Conservation (phyloP, 441 rosid genomes). For the Gossypium davidsonii region DNA sequence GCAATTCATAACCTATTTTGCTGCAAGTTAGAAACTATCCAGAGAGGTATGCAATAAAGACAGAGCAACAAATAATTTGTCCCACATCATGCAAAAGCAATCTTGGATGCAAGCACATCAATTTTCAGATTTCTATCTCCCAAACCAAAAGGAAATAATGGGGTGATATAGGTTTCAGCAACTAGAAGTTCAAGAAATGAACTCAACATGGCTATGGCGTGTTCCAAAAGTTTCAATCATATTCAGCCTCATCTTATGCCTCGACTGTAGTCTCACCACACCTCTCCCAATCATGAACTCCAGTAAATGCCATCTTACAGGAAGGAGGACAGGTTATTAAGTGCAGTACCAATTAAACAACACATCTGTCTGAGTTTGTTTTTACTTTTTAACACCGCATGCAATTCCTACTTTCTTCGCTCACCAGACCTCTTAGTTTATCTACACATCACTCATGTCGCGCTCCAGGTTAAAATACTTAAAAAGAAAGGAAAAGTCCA, state of each 20-base stretch:
- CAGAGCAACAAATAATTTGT: background rate
- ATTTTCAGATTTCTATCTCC: background rate
- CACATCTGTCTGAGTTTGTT: background rate
- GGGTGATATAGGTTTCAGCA: background rate
- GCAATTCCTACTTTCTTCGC: background rate
- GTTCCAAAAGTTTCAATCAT: background rate
- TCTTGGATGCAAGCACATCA: background rate
- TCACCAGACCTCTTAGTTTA: background rate
- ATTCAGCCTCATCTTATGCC: background rate
- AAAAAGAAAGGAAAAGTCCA: background rate
- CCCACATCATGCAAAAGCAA: constrained; percentile 3
- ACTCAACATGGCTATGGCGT: background rate
- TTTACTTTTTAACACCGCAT: background rate
- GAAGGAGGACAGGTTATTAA: background rate
- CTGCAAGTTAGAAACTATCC: background rate
- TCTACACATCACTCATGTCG: background rate
- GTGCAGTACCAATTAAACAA: background rate
- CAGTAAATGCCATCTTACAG: background rate
- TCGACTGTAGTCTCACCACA: background rate
- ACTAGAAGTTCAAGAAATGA: background rate
- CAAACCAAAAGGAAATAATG: constrained; percentile 2
- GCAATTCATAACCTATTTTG: constrained; percentile 8
- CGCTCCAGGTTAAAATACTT: background rate
- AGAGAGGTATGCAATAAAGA: constrained; percentile 1
- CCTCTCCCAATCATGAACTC: background rate